Evolutionary conservation across 306 rosid genomes (phyloP), one percentile per base, ranked within the genome.

Genomic region (Begonia loranthoides): DNA sequence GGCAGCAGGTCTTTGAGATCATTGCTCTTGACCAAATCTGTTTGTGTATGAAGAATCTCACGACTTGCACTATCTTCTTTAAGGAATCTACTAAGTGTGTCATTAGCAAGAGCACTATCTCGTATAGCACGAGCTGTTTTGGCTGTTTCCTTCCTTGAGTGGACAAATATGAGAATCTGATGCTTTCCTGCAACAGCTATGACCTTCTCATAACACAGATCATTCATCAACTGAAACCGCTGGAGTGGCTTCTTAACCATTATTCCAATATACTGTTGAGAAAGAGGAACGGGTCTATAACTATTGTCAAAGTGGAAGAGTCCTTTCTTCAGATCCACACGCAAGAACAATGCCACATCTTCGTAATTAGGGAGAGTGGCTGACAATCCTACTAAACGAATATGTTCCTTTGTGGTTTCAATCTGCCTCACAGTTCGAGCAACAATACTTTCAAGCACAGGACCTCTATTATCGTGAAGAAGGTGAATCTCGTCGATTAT

Each of bases 91-190:
- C 97, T 79, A 13, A 89, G 87, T 21, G 97, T 90, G 64, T 85
- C 97, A 45, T 90, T 82, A 13, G 87, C 97, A 52, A 90, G 95
- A 9, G 97, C 95, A 22, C 90, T 51, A 67, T 90, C 97, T 57
- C 97, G 73, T 46, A 90, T 90, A n/a, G 95, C 95, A 33, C 94
- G 84, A 46, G 97, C 97, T n/a, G 97, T 90, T 69, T 90, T 90
- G 61, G 97, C 82, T 6, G 97, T 90, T 75, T 90, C 97, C 69
- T 80, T 90, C 68, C 97, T 76, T 11, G 97, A 85, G 60, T 89
- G 97, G 17, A 89, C 97, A 78, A 89, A 89, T 41, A 89, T 85
- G 60, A 89, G 97, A 62, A 89, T 76, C 61, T 89, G 97, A 72
- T 89, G 94, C 61, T 89, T 89, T 41, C 97, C 97, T n/a, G 97